Percentiles rank a stretch among this genome's conserved stretches.
phyloP scores from a whole-genome alignment of 1,139 yeast genomes.

The Saccharomyces hybrid region DNA sequence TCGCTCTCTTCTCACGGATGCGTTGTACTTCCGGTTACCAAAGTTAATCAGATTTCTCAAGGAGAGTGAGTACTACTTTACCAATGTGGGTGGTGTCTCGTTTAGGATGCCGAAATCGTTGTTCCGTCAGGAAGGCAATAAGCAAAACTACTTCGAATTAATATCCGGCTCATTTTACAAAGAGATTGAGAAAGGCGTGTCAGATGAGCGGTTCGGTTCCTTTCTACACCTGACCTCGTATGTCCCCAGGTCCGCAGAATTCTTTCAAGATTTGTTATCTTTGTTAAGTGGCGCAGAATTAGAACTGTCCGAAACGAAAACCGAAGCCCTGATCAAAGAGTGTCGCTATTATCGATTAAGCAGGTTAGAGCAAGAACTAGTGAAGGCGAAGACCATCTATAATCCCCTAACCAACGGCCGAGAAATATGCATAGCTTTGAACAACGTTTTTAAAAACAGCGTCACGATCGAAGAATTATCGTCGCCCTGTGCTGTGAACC shows the following conservation, averaged over 20 bases:
- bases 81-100: slow-evolving; percentile 49
- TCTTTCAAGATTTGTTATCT: slow-evolving; percentile 52
- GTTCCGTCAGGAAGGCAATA: slow-evolving; percentile 51
- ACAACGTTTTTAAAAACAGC: slow-evolving; percentile 41
- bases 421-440: slow-evolving; percentile 48
- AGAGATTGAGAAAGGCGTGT: slow-evolving; percentile 36
- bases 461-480: background rate
- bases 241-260: slow-evolving; percentile 43
- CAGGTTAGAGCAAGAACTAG: slow-evolving; percentile 59
- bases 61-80: slow-evolving; percentile 45
- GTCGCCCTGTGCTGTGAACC: background rate
- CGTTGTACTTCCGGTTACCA: slow-evolving; percentile 58
- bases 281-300: slow-evolving; percentile 50
- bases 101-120: slow-evolving; percentile 51
- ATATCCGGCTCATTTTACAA: slow-evolving; percentile 43
- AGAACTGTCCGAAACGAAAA: slow-evolving; percentile 46
- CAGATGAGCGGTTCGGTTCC: slow-evolving; percentile 50
- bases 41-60: slow-evolving; percentile 42
- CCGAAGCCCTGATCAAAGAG: slow-evolving; percentile 46
- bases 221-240: slow-evolving; percentile 45
- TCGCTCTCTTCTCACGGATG: slow-evolving; percentile 56
- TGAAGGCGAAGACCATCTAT: slow-evolving; percentile 40
- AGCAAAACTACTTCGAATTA: slow-evolving; percentile 65
- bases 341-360: slow-evolving; percentile 67
- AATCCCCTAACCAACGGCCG: slow-evolving; percentile 44